These are phyloP conservation scores for Malassezia equina DNA, from an alignment of 1,284 basidiomycete species.

Conservation along the genomic window DNA sequence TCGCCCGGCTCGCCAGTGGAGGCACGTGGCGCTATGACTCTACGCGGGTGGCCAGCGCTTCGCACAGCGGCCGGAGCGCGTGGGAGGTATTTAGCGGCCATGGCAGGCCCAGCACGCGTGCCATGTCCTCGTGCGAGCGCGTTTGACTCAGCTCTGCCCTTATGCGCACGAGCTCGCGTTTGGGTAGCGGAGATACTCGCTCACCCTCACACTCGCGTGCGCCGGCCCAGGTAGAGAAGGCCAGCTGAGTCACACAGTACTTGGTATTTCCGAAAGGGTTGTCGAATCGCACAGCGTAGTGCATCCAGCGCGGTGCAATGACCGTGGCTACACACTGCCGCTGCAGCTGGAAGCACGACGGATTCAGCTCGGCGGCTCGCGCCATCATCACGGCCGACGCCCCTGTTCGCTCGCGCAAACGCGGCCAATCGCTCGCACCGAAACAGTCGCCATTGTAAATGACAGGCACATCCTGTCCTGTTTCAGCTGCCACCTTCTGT, in stretches of 20 bases:
- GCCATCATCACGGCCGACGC: constrained; percentile 94
- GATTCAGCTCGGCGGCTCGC: constrained; percentile 82
- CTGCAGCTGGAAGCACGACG: constrained; percentile 65
- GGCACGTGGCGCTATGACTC: not conserved
- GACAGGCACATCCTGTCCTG: constrained; percentile 60
- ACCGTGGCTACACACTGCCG: constrained; percentile 29
- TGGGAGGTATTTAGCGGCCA: constrained; percentile 9
- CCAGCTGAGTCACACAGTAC: constrained; percentile 61
- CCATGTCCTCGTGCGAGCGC: constrained; percentile 13
- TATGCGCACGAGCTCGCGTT: constrained; percentile 8
- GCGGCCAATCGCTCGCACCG: constrained; percentile 65
- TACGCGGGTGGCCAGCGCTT: not conserved
- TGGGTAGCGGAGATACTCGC: constrained; percentile 7
- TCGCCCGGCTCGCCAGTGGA: not conserved
- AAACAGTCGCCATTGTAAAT: constrained; percentile 89
- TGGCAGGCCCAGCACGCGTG: not conserved
- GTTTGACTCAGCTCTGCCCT: constrained; percentile 3
- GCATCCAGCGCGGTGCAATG: constrained; percentile 38
- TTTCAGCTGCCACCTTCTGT: constrained; percentile 53
- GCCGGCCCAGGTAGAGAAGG: constrained; percentile 30
- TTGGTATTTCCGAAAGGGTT: constrained; percentile 82
- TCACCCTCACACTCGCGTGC: not conserved
- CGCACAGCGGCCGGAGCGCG: not conserved
- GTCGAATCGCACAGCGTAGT: constrained; percentile 46
- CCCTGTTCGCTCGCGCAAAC: constrained; percentile 58